Conservation (phyloP, 352 stramenopile species). For the Phytophthora podocarpi region DNA sequence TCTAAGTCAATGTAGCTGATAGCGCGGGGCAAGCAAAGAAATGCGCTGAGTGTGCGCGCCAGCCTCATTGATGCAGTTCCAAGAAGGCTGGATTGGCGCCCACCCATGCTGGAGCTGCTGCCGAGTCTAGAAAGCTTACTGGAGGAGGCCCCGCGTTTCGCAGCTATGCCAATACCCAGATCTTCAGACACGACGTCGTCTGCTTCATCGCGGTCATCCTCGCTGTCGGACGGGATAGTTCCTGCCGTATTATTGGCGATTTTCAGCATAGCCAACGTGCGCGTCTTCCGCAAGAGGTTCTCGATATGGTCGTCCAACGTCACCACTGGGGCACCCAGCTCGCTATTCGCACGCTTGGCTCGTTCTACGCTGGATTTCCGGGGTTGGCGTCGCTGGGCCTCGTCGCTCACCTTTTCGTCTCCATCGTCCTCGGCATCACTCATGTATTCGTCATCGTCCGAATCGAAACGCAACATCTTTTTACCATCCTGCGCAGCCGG, state of each 20-base stretch:
- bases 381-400: constrained; percentile 5
- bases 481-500: constrained; percentile 42
- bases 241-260: constrained; percentile 79
- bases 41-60: constrained; percentile 66
- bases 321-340: constrained; percentile 9
- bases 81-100: constrained; percentile 22
- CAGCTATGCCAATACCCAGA: constrained; percentile 7
- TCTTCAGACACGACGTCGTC: constrained; percentile 45
- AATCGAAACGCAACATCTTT: constrained; percentile 50
- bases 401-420: constrained; percentile 4
- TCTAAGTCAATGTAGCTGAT: constrained; percentile 80
- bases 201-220: constrained; percentile 47
- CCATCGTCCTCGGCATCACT: constrained; percentile 5
- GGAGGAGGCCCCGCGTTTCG: constrained; percentile 17
- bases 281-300: constrained; percentile 63
- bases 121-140: constrained; percentile 38
- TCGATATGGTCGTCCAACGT: constrained; percentile 77
- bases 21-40: constrained; percentile 67
- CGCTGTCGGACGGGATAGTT: constrained; percentile 53
- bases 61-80: constrained; percentile 51
- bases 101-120: constrained; percentile 38
- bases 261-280: constrained; percentile 69
- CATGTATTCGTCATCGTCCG: constrained; percentile 42
- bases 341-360: not conserved
- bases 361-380: constrained; percentile 4